A percentile compares a stretch with the other conserved stretches of the same genome.
These are phyloP conservation scores for Fagopyrum esculentum DNA, from an alignment of 148 eudicot species.

Conservation along the genomic window DNA sequence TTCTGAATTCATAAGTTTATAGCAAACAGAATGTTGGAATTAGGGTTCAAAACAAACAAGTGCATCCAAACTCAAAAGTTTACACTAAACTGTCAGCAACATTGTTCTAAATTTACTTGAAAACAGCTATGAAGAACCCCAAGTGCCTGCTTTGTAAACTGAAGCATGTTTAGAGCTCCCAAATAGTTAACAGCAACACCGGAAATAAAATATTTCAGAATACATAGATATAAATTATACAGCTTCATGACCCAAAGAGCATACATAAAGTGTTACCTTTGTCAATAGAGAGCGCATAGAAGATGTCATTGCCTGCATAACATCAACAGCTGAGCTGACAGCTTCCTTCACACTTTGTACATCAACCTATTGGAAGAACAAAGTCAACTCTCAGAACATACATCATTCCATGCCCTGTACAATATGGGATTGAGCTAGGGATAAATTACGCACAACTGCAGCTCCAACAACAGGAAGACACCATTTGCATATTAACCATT, in stretches of 20 bases:
- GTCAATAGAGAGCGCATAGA: constrained; percentile 46
- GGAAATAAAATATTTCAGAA: neutral
- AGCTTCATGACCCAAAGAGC: neutral
- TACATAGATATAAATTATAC: neutral
- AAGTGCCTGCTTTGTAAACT: neutral
- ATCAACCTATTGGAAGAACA: constrained; percentile 46
- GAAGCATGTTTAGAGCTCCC: neutral
- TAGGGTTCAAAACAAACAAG: too few species aligned
- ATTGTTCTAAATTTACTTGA: too few species aligned
- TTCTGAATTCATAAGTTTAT: too few species aligned
- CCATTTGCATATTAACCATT: too few species aligned
- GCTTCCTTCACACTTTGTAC: constrained; percentile 75
- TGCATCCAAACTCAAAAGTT: too few species aligned
- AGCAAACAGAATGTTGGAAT: too few species aligned
- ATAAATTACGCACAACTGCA: constrained; percentile 52
- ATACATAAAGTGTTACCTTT: constrained; percentile 37
- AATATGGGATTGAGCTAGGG: neutral
- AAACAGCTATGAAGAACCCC: neutral
- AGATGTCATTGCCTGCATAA: constrained; percentile 72
- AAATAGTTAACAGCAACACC: neutral
- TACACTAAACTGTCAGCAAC: too few species aligned
- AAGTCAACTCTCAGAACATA: neutral
- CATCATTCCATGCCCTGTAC: neutral
- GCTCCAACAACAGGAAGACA: constrained; percentile 92
- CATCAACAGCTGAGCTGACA: constrained; percentile 71